Evolutionary conservation across 805 yeast species (phyloP), one percentile per base, ranked within the genome.

Genomic region (Ascoidea rubescens): DNA sequence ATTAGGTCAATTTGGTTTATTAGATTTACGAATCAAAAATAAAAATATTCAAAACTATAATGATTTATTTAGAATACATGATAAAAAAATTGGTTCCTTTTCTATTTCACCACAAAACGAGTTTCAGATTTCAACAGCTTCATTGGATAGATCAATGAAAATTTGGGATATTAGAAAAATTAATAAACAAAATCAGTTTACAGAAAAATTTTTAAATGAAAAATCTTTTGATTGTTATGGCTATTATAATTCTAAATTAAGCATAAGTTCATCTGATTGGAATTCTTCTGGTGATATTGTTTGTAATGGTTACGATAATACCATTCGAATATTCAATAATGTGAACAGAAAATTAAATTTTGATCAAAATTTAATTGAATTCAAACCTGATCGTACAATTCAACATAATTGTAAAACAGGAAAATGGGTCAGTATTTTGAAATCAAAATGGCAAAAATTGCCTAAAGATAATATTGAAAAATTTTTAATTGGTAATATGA

Each of bases 351-450:
- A 56, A 10, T 43, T 47, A 17, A 48, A 54, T 6, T 59, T 66
- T 66, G 28, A 45, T 8, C 46, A 54, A 5, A 55, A 57, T 16
- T 52, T 52, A 7, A 53, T 53, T 5, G 75, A 74, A 51, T 58
- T 88, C 42, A 63, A 60, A n/a, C 95, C 96, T 0, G 62, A 73
- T 32, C 73, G 78, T 31, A 78, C 79, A 7, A 71, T 91, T 50
- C 78, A 77, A 52, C 99, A 93, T 63, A 93, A 93, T 61, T 93
- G 99, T 68, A 96, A 91, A 65, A 85, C 96, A 0, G 99, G 99
- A 0, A 73, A 96, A 57, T 91, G 99, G 99, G 96, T 93, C 0
- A 82, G 96, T 1, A 91, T 91, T 48, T 69, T 91, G 53, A 88
- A 91, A 59, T 81, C 96, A 0, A 76, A 80, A 61, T 91, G 97